These are phyloP conservation scores for Backusella luteola DNA, from an alignment of 192 early-diverging fungal species.

Conservation along the genomic window DNA sequence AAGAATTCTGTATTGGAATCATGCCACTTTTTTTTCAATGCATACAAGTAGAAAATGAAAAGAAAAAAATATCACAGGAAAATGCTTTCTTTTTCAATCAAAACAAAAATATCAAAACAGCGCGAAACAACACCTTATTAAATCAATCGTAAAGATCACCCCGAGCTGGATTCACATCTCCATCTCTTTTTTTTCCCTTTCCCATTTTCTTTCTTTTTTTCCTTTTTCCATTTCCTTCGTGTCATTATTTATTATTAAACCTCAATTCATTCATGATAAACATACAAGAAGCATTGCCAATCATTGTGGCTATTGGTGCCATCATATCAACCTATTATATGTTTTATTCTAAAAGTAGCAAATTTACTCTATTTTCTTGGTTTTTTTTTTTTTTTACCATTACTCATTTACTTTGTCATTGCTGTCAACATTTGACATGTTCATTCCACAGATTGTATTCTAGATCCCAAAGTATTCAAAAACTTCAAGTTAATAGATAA, in stretches of 20 bases:
- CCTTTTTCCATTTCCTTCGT: neutral
- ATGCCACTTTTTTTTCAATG: too few relatives aligned
- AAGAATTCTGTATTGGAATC: too few relatives aligned
- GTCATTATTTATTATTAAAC: neutral
- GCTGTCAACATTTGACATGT: neutral
- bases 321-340: neutral
- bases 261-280: neutral
- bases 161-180: neutral
- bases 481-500: slow-evolving; percentile 81
- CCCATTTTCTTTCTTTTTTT: neutral
- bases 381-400: neutral
- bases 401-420: neutral
- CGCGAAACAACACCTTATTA: neutral
- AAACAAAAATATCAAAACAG: neutral
- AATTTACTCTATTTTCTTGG: neutral
- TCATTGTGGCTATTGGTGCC: neutral
- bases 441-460: slow-evolving; percentile 43
- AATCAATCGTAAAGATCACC: neutral
- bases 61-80: too few relatives aligned
- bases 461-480: slow-evolving; percentile 72
- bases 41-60: too few relatives aligned
- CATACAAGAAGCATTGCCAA: neutral
- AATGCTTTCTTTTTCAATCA: too few relatives aligned
- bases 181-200: neutral
- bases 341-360: neutral